A percentile compares a stretch with the other conserved stretches of the same genome.
phyloP scores from a whole-genome alignment of 2,329 filamentous ascomycete species.

The Rutstroemia sp. region DNA sequence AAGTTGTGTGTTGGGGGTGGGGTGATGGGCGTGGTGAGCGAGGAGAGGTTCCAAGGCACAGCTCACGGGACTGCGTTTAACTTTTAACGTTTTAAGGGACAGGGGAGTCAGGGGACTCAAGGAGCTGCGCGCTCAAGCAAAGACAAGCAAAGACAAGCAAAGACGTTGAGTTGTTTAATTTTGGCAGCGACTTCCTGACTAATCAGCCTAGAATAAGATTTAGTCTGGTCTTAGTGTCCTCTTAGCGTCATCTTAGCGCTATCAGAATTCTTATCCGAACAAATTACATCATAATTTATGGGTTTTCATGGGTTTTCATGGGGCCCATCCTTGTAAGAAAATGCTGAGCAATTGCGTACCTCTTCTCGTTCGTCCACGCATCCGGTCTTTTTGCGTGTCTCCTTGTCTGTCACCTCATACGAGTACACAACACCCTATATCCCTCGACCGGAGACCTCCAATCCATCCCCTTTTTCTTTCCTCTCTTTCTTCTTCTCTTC shows the following conservation, averaged over 20 bases:
- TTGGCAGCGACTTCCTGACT: not conserved
- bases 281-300: not conserved
- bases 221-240: not conserved
- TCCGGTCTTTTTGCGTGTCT: not conserved
- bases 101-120: no score
- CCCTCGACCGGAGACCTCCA: not conserved
- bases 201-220: not conserved
- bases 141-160: no score
- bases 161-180: not conserved
- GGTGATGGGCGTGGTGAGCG: not conserved
- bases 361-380: not conserved
- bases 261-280: not conserved
- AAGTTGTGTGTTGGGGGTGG: no score
- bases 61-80: no score
- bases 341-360: not conserved
- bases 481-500: not conserved
- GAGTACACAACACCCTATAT: not conserved
- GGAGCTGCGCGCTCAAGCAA: no score
- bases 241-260: not conserved
- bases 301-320: not conserved
- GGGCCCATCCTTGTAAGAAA: not conserved
- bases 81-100: no score
- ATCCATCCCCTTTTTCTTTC: not conserved
- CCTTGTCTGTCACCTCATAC: not conserved
- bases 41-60: not conserved